Conservation (phyloP, 805 yeast genomes). For the Lachancea waltii region DNA sequence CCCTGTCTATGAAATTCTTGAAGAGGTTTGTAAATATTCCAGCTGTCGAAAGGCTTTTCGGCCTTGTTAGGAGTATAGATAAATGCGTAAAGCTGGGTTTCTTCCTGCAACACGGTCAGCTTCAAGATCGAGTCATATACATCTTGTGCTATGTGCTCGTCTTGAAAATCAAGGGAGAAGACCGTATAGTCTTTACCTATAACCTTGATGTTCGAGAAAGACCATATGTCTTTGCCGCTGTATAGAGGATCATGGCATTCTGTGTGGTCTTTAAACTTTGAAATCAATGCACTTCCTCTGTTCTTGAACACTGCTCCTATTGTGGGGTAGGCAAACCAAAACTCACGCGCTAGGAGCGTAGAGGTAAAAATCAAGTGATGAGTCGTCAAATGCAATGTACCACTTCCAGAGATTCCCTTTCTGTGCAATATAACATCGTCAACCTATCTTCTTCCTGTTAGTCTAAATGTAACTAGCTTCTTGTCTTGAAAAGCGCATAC, state of each 20-base stretch:
- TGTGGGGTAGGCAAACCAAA: conserved; percentile 90
- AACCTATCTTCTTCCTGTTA: conserved; percentile 28
- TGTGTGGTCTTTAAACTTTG: conserved; percentile 22
- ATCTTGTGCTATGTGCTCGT: conserved; percentile 53
- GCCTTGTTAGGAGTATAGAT: conserved; percentile 67
- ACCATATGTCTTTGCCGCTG: conserved; percentile 28
- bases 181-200: conserved; percentile 82
- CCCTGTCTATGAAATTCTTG: conserved; percentile 75
- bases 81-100: conserved; percentile 70
- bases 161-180: conserved; percentile 66
- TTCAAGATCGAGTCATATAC: conserved; percentile 67
- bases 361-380: conserved; percentile 67
- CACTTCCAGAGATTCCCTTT: conserved; percentile 49
- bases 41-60: conserved; percentile 60
- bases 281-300: conserved; percentile 44
- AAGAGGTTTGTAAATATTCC: conserved; percentile 60
- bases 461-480: not conserved
- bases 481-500: conserved; percentile 25
- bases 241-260: conserved; percentile 13
- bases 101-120: conserved; percentile 48
- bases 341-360: conserved; percentile 43
- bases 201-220: conserved; percentile 53
- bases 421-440: conserved; percentile 49
- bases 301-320: conserved; percentile 54
- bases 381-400: conserved; percentile 62